Percentiles rank a stretch among this genome's conserved stretches.
These are phyloP conservation scores for Trametopsis cervina DNA, from an alignment of 768 basidiomycete genomes.

Conservation along the genomic window DNA sequence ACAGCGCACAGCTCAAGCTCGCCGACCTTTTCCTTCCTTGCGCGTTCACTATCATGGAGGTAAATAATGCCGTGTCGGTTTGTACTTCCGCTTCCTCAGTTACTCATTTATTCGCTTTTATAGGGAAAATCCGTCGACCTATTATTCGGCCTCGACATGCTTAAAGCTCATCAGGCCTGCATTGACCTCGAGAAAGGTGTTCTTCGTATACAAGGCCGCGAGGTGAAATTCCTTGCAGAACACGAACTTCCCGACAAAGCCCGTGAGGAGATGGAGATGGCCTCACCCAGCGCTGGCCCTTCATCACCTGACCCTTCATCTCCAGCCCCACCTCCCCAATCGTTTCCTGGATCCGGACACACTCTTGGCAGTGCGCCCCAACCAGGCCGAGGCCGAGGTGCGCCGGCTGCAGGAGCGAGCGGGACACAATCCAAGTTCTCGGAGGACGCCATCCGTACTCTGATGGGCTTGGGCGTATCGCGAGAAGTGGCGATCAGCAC, in stretches of 20 bases:
- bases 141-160: conserved; percentile 98
- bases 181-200: conserved; percentile 90
- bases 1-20: conserved; percentile 88
- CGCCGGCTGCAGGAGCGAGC: conserved; percentile 19
- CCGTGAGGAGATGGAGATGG: conserved; percentile 27
- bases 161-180: conserved; percentile 93
- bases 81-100: background rate
- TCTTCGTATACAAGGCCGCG: conserved; percentile 86
- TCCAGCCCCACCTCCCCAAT: conserved; percentile 11
- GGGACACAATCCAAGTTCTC: conserved; percentile 30
- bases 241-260: conserved; percentile 90
- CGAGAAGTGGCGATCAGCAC: conserved; percentile 72
- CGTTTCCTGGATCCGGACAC: conserved; percentile 67
- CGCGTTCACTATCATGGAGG: conserved; percentile 94
- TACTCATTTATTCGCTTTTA: background rate
- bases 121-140: conserved; percentile 91
- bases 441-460: conserved; percentile 53
- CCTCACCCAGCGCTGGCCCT: conserved; percentile 16
- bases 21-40: conserved; percentile 81
- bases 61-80: conserved; percentile 18
- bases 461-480: conserved; percentile 74
- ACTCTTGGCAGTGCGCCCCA: conserved; percentile 46
- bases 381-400: conserved; percentile 13
- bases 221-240: conserved; percentile 85
- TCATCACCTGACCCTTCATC: conserved; percentile 13